Base-by-base conservation (phyloP, 2,329 filamentous ascomycete genomes). In the Eutypa lata region DNA sequence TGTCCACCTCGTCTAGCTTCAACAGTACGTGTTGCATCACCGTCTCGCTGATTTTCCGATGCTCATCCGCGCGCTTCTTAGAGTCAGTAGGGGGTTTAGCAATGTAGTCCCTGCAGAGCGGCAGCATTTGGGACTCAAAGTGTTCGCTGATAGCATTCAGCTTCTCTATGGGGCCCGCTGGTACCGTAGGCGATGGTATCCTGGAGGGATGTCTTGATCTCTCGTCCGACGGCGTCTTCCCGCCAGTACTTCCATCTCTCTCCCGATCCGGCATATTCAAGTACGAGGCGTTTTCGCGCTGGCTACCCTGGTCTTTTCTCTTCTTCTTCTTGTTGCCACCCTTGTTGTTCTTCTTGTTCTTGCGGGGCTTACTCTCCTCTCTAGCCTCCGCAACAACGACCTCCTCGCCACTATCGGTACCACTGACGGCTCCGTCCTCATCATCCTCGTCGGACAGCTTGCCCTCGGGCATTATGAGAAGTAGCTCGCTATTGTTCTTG, bases 1-100 rank as follows among this genome's bases (percentile, higher is more conserved):
- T 86, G 60, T 93, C 88, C 2, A 93, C 83, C 21, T 80, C 85
- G 66, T 94, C 90, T 38, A 91, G 70, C 72, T 92, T 93, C 58
- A 94, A 72, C 37, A 93, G 65, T 2, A 91, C 83, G 61, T 91
- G 87, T 56, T 87, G 83, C 76, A 94, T 76, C 38, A 91, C 80
- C 4, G 86, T 89, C 74, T 94, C 90, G 3, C 83, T 86, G 18
- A 94, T 69, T 66, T 82, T 86, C 67, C 87, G 85, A 67, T 93
- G 87, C 64, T 92, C 88, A 33, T 91, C 89, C 14, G 81, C 80
- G 48, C 82, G 76, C 76, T 88, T 90, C 68, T 86, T 85, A 38
- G 73, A 65, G 49, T 91, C 87, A 3, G 71, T 66, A 0, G 90
- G 89, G 11, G 90, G 86, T 8, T 78, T 74, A 6, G 72, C 73